Percentiles rank a stretch among this genome's conserved stretches.
These are phyloP conservation scores for Geopyxis carbonaria DNA, from an alignment of 495 filamentous ascomycete species.

Conservation along the genomic window DNA sequence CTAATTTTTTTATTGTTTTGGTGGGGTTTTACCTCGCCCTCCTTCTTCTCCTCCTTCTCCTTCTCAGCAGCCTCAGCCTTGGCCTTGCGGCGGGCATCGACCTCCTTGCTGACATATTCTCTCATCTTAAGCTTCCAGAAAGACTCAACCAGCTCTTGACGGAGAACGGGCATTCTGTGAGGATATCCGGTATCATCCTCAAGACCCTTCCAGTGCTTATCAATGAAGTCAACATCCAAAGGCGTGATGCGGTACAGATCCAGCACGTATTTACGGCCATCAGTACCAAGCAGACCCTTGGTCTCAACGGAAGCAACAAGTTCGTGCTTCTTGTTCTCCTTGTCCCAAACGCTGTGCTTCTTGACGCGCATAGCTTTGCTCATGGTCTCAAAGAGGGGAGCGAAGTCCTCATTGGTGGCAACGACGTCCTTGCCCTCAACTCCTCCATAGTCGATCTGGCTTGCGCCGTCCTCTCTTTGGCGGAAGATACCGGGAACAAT, in stretches of 20 bases:
- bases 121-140: constrained; percentile 72
- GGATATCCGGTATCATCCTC: constrained; percentile 51
- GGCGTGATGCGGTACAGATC: constrained; percentile 92
- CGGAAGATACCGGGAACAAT: constrained; percentile 99
- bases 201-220: constrained; percentile 38
- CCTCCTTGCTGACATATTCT: constrained; percentile 61
- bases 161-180: constrained; percentile 84
- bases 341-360: constrained; percentile 96
- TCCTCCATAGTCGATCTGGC: constrained; percentile 96
- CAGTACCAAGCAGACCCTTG: constrained; percentile 92
- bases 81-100: constrained; percentile 39
- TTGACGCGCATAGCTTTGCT: constrained; percentile 76
- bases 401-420: constrained; percentile 72
- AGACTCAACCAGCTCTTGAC: constrained; percentile 73
- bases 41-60: constrained; percentile 13
- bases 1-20: constrained; percentile 5
- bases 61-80: constrained; percentile 19
- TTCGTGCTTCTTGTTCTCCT: constrained; percentile 74
- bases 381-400: constrained; percentile 70
- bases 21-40: constrained; percentile 16
- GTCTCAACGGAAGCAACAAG: constrained; percentile 95
- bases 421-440: constrained; percentile 95
- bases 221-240: constrained; percentile 77
- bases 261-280: constrained; percentile 90
- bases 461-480: constrained; percentile 89